These are phyloP conservation scores for Eimeria praecox DNA, from an alignment of 169 alveolate genomes.

Conservation along the genomic window DNA sequence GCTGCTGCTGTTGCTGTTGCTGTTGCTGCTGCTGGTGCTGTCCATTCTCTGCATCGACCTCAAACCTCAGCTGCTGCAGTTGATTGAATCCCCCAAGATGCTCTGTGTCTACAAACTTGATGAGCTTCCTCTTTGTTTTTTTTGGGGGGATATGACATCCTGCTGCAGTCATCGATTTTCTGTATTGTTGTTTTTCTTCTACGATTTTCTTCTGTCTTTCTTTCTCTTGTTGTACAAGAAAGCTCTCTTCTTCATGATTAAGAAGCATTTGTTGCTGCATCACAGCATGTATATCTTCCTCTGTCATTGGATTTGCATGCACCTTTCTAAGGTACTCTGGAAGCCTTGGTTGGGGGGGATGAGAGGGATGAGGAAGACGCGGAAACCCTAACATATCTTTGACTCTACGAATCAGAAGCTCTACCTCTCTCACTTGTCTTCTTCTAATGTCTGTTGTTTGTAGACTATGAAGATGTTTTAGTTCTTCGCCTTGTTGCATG, in stretches of 20 bases:
- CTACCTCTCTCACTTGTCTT: neutral
- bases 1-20: conserved; percentile 25
- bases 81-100: conserved; percentile 65
- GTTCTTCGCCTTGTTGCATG: conserved; percentile 46
- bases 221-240: conserved; percentile 30
- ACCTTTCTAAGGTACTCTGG: conserved; percentile 37
- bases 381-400: neutral
- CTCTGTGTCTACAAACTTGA: conserved; percentile 41
- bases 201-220: conserved; percentile 36
- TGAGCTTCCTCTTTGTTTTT: conserved; percentile 13
- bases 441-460: neutral
- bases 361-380: conserved; percentile 10
- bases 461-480: conserved; percentile 17
- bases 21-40: conserved; percentile 63
- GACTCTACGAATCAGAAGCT: neutral
- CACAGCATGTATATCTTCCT: conserved; percentile 58
- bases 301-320: conserved; percentile 59
- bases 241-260: conserved; percentile 28
- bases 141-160: conserved; percentile 26
- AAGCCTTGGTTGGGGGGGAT: neutral
- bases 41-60: conserved; percentile 32
- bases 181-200: conserved; percentile 20
- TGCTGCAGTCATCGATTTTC: conserved; percentile 8
- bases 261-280: conserved; percentile 71
- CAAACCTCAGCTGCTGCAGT: conserved; percentile 65